These are phyloP conservation scores for Liquidambar formosana DNA, from an alignment of 164 flowering plant genomes.

Conservation along the genomic window DNA sequence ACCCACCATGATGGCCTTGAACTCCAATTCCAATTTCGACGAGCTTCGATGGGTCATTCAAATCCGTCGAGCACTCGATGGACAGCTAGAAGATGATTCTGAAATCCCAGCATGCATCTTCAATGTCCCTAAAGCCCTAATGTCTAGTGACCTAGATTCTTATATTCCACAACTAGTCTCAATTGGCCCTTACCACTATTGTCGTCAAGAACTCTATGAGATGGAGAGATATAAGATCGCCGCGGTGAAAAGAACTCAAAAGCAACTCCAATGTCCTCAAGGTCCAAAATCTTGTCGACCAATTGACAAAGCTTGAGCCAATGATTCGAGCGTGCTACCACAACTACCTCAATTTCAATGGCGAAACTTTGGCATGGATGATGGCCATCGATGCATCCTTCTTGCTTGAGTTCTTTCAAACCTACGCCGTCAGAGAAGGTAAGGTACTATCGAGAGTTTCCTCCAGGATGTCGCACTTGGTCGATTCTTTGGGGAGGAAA, in stretches of 20 bases:
- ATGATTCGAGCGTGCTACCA: slow-evolving; percentile 48
- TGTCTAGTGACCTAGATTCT: slow-evolving; percentile 31
- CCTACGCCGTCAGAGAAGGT: too few relatives aligned
- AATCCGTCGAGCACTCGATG: slow-evolving; percentile 45
- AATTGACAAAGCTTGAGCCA: slow-evolving; percentile 21
- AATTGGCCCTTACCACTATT: slow-evolving; percentile 51
- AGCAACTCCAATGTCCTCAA: slow-evolving; percentile 20
- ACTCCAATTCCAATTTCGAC: slow-evolving; percentile 26
- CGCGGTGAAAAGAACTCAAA: slow-evolving; percentile 36
- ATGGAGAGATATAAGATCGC: slow-evolving; percentile 51
- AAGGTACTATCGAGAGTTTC: background rate
- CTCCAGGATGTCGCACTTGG: slow-evolving; percentile 26
- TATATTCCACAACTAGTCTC: slow-evolving; percentile 54
- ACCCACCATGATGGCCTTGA: background rate
- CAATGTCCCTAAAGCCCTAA: slow-evolving; percentile 45
- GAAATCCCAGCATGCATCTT: slow-evolving; percentile 43
- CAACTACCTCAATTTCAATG: slow-evolving; percentile 30
- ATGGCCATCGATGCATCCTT: slow-evolving; percentile 25
- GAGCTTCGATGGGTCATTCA: slow-evolving; percentile 50
- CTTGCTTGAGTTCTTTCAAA: too few relatives aligned
- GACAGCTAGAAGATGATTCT: slow-evolving; percentile 40
- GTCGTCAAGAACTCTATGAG: slow-evolving; percentile 42
- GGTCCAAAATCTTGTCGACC: slow-evolving; percentile 33
- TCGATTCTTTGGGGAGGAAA: background rate
- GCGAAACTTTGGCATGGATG: slow-evolving; percentile 55